phyloP scores from a whole-genome alignment of 1,139 yeast genomes.

The Taphrina flavorubra region DNA sequence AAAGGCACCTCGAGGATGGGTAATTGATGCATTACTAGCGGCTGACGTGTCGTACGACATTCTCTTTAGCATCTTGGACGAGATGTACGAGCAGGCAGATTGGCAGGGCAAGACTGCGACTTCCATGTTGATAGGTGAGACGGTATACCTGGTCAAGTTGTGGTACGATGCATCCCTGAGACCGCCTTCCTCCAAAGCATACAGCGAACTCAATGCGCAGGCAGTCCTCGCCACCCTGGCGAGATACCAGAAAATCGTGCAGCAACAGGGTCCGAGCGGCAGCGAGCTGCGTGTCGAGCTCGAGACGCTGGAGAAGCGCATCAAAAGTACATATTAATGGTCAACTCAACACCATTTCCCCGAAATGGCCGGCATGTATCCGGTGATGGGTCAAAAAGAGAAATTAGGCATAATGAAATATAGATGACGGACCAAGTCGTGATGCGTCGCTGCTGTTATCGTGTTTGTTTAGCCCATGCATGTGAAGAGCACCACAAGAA shows the following conservation, averaged over 20 bases:
- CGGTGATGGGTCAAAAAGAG: neutral
- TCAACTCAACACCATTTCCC: neutral
- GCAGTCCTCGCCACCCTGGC: constrained; percentile 11
- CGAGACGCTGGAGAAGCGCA: constrained; percentile 19
- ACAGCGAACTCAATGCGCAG: constrained; percentile 12
- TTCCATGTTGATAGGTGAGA: constrained; percentile 36
- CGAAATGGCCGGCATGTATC: neutral
- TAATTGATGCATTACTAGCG: constrained; percentile 71
- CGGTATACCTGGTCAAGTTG: constrained; percentile 5
- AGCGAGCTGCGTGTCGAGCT: constrained; percentile 15
- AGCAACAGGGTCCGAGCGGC: constrained; percentile 8
- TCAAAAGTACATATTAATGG: constrained; percentile 16
- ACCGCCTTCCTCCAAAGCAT: constrained; percentile 11
- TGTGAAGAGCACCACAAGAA: too few relatives aligned
- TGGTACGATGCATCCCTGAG: constrained; percentile 32
- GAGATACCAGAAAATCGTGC: neutral
- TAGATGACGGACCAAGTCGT: neutral
- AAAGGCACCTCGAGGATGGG: constrained; percentile 60
- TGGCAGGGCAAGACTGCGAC: constrained; percentile 44
- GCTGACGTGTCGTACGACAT: constrained; percentile 78
- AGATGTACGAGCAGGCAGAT: constrained; percentile 58
- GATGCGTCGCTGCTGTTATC: neutral
- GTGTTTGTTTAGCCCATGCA: neutral
- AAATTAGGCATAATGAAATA: constrained; percentile 6
- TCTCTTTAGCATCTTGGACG: constrained; percentile 69